Evolutionary conservation across 257 asterid genomes (phyloP), one percentile per base, ranked within the genome.

Genomic region (Leptodermis oblonga): DNA sequence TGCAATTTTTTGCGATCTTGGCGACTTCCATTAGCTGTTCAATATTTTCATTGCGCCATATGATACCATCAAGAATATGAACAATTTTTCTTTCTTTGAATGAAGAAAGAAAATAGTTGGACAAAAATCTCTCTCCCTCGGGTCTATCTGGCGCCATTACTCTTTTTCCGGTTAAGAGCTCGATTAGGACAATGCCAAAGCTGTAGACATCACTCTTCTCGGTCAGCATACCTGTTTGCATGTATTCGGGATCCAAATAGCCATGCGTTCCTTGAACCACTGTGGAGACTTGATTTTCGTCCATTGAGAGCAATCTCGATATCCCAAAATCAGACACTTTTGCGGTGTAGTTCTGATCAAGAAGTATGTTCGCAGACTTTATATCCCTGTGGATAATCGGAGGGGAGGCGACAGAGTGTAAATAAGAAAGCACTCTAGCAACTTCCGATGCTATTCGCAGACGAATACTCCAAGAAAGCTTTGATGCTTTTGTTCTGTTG

Each of bases 391-490:
- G n/a, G n/a, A n/a, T n/a, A n/a, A n/a, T n/a, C n/a, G 65, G 65
- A 59, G 65, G 65, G 0, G 42, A 59, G 25, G 65, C 65, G 17
- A 59, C 37, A 0, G 65, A 59, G n/a, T 59, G 65, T 43, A 59
- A 11, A 59, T 59, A 59, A 11, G 65, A 59, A 13, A 59, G 65
- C 20, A 59, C 65, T 33, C 65, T 43, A 2, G 45, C 65, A 31
- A 59, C 15, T 59, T 59, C 65, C 1, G 43, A 59, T 13, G 65
- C 65, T 0, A 59, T 59, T 18, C 65, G 36, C 4, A 59, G n/a
- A 3, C 65, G 65, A 18, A 59, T 59, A 22, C 17, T 59, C 65
- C 65, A 59, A 5, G 26, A 30, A 15, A 59, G 45, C 13, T 31
- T 59, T 59, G 65, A 7, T 31, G 65, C 65, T 59, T 59, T 59